Base-by-base conservation (phyloP, 495 filamentous ascomycete species). In the Parathielavia appendiculata region DNA sequence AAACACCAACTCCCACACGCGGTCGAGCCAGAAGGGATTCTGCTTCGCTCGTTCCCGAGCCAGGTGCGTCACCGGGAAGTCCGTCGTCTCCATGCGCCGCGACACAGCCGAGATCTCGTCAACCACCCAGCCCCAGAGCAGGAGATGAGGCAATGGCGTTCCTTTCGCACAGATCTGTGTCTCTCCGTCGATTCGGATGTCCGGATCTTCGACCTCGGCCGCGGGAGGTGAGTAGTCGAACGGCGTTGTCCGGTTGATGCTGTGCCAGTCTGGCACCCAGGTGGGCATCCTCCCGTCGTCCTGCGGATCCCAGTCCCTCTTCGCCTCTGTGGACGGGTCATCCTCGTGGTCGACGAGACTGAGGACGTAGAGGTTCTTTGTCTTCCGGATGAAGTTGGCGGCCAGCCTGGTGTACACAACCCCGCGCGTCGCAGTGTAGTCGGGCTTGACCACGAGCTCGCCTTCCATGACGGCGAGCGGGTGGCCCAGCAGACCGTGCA, bases 231-330 rank as follows among this genome's bases (percentile, higher is more conserved):
- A 50, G 34, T 52, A 62, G 19, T 54, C 41, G n/a, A 58, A 16
- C 17, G 60, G 60, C 35, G 60, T 62, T 10, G 60, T 62, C 1
- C 60, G 55, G 60, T 62, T 62, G 41, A 62, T 62, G 54, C 55
- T 58, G n/a, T 62, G 60, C 60, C 60, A 62, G 56, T 62, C 60
- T 17, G 60, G 55, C 40, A 58, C 60, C 60, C 60, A 62, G 49
- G 49, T 58, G 32, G 60, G 60, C 60, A 62, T 62, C 22, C 55
- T 40, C 20, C 43, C 41, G 3, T 62, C 60, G 26, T 62, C 44
- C 10, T 44, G 7, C 10, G 50, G 45, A 20, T 62, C 60, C 60
- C 60, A 62, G 23, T 35, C 26, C 6, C 26, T 35, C 35, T 51
- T 22, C 2, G 22, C n/a, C 44, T 22, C 41, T 32, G 16, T 17